These are phyloP conservation scores for Globisporangium spiculum DNA, from an alignment of 352 stramenopile genomes.

Conservation along the genomic window DNA sequence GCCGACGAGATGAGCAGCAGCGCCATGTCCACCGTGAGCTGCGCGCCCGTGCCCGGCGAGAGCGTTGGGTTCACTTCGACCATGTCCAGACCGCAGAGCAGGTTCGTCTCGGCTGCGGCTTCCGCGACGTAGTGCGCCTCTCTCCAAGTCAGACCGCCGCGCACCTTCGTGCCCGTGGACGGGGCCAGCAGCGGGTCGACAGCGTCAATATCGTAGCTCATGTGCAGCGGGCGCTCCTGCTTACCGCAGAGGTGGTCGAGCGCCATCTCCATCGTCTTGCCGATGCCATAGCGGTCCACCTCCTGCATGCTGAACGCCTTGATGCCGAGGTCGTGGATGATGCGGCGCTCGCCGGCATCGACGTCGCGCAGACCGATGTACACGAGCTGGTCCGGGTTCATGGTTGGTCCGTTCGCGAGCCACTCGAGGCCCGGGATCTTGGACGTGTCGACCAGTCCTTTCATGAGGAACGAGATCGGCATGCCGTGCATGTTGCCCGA, in stretches of 20 bases:
- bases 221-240: slow-evolving; percentile 91
- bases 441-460: slow-evolving; percentile 84
- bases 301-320: slow-evolving; percentile 97
- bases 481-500: slow-evolving; percentile 98
- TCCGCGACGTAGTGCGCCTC: slow-evolving; percentile 97
- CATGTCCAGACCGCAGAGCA: slow-evolving; percentile 90
- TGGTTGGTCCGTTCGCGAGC: slow-evolving; percentile 72
- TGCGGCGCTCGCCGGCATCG: slow-evolving; percentile 86
- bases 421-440: slow-evolving; percentile 94
- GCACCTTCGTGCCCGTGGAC: slow-evolving; percentile 94
- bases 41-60: slow-evolving; percentile 80
- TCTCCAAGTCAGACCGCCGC: slow-evolving; percentile 94
- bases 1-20: slow-evolving; percentile 91
- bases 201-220: slow-evolving; percentile 98
- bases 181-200: slow-evolving; percentile 93
- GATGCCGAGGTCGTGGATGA: slow-evolving; percentile 92
- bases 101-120: slow-evolving; percentile 88
- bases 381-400: slow-evolving; percentile 90
- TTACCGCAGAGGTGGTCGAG: slow-evolving; percentile 91
- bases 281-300: slow-evolving; percentile 96
- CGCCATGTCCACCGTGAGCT: slow-evolving; percentile 93
- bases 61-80: slow-evolving; percentile 95
- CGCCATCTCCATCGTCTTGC: slow-evolving; percentile 95
- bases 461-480: slow-evolving; percentile 94
- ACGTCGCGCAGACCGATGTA: slow-evolving; percentile 96